Evolutionary conservation across 2,329 filamentous ascomycete genomes (phyloP).

Genomic region (Leptoxyphium fumago): DNA sequence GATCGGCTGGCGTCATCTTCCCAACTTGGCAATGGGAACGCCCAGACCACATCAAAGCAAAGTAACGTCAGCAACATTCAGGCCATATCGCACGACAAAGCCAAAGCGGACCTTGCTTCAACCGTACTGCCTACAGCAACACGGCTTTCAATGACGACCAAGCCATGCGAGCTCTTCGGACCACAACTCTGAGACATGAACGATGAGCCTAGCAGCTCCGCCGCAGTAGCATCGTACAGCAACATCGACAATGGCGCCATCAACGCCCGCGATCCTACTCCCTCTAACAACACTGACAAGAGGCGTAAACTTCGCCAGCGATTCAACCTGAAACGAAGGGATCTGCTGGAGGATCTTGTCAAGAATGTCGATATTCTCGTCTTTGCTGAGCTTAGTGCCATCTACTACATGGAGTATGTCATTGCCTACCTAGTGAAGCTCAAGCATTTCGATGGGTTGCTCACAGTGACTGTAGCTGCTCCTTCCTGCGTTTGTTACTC

Average conservation of each 20-base stretch:
- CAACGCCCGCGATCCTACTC: conserved; percentile 3
- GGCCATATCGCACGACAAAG: too few relatives aligned
- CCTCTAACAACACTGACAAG: conserved; percentile 10
- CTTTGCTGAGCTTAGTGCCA: conserved; percentile 44
- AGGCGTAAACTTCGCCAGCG: conserved; percentile 18
- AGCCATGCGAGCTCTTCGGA: conserved; percentile 6
- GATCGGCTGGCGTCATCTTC: background rate
- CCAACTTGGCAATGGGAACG: background rate
- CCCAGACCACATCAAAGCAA: too few relatives aligned
- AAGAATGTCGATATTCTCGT: conserved; percentile 44
- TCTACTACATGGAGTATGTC: conserved; percentile 50
- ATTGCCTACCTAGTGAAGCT: background rate
- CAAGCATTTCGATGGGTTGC: background rate
- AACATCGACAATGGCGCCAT: conserved; percentile 3
- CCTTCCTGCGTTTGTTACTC: conserved; percentile 40
- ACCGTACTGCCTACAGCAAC: too few relatives aligned
- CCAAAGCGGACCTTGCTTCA: too few relatives aligned
- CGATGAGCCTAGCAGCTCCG: conserved; percentile 21
- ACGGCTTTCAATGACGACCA: conserved; percentile 3
- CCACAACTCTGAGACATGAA: conserved; percentile 19
- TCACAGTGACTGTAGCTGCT: conserved; percentile 32
- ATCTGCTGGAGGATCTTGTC: conserved; percentile 40
- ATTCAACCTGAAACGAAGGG: conserved; percentile 27
- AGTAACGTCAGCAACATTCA: too few relatives aligned
- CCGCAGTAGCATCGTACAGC: conserved; percentile 9